Conservation (phyloP, 2,329 filamentous ascomycete genomes). For the Cladosporium sp. region DNA sequence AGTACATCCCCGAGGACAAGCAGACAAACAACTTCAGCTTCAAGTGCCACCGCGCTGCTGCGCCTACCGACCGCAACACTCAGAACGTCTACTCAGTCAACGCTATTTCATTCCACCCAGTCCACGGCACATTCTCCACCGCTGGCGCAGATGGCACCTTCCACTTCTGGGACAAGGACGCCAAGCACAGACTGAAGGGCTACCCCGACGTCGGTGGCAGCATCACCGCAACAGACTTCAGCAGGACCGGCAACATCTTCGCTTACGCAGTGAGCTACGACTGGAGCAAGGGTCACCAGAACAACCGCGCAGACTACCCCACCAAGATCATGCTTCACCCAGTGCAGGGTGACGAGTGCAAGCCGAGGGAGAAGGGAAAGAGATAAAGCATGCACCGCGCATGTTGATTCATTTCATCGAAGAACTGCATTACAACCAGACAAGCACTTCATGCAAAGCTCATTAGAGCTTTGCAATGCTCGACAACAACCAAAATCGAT, state of each 20-base stretch:
- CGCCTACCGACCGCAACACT: constrained; percentile 58
- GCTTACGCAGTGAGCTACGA: constrained; percentile 82
- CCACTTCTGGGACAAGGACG: constrained; percentile 80
- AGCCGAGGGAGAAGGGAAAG: constrained; percentile 47
- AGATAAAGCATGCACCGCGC: constrained; percentile 28
- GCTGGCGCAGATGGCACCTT: constrained; percentile 94
- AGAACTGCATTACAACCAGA: not conserved
- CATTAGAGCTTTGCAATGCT: not conserved
- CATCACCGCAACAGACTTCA: constrained; percentile 91
- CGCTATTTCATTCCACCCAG: constrained; percentile 94
- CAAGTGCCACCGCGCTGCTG: constrained; percentile 91
- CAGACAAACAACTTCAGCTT: constrained; percentile 85
- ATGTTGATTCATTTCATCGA: not conserved
- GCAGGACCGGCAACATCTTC: constrained; percentile 65
- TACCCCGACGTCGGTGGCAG: constrained; percentile 63
- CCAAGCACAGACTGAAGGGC: constrained; percentile 57
- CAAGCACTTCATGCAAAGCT: not conserved
- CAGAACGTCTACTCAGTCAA: constrained; percentile 94
- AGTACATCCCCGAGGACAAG: constrained; percentile 97
- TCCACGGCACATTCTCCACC: constrained; percentile 97
- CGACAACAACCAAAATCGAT: not conserved
- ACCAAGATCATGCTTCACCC: constrained; percentile 51
- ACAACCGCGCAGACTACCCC: constrained; percentile 63
- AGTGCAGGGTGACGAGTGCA: constrained; percentile 46
- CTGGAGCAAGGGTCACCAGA: constrained; percentile 93